phyloP scores from a whole-genome alignment of 164 flowering plant genomes.

The Warburgia ugandensis region DNA sequence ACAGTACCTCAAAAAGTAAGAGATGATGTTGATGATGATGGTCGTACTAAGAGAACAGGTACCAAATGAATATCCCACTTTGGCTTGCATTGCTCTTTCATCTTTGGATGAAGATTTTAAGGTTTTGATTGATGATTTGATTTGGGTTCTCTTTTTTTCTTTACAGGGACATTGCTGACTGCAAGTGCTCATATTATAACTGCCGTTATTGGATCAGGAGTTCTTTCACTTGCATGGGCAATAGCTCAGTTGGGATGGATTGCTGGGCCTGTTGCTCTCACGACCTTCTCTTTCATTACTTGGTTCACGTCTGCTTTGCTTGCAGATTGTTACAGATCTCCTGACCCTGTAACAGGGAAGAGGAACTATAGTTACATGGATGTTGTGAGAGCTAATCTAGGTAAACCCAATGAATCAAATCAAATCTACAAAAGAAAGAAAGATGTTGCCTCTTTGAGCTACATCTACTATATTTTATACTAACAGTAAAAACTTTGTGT shows the following conservation, averaged over 20 bases:
- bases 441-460: too few relatives aligned
- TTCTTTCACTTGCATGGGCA: conserved; percentile 86
- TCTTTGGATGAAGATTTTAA: neutral
- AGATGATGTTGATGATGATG: conserved; percentile 22
- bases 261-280: conserved; percentile 62
- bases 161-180: conserved; percentile 73
- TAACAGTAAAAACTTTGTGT: too few relatives aligned
- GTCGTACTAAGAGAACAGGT: conserved; percentile 25
- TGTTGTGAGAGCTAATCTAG: conserved; percentile 69
- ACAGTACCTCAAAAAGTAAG: neutral
- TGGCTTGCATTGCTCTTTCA: neutral
- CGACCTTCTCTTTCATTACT: conserved; percentile 72
- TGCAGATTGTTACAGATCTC: conserved; percentile 76
- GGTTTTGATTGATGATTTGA: neutral
- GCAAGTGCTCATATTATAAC: conserved; percentile 96
- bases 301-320: conserved; percentile 75
- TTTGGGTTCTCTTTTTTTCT: neutral
- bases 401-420: conserved; percentile 22
- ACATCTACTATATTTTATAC: too few relatives aligned
- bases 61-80: neutral
- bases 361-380: conserved; percentile 92
- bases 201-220: conserved; percentile 97
- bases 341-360: conserved; percentile 73
- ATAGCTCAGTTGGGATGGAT: conserved; percentile 94
- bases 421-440: neutral